A percentile compares a stretch with the other conserved stretches of the same genome.
phyloP scores from a whole-genome alignment of 2,329 filamentous ascomycete species.

The Hirsutella thompsonii region DNA sequence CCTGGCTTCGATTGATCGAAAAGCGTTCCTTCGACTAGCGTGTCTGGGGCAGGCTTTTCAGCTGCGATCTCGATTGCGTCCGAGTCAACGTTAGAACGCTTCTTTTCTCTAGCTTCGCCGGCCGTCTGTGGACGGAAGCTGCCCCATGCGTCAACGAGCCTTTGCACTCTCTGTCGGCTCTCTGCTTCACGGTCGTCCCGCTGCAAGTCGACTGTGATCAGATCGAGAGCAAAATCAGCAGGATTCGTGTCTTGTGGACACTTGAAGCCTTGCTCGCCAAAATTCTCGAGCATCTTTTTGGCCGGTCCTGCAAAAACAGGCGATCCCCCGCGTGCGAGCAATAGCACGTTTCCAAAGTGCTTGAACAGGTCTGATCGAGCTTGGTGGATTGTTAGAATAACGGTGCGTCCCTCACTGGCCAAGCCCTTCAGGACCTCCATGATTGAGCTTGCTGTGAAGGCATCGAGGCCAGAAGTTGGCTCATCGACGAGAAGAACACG shows the following conservation, averaged over 20 bases:
- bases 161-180: constrained; percentile 48
- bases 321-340: constrained; percentile 56
- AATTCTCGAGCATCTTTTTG: constrained; percentile 51
- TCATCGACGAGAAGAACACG: constrained; percentile 63
- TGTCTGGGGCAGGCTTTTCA: neutral
- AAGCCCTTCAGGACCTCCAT: constrained; percentile 60
- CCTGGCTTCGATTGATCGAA: neutral
- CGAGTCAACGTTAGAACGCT: constrained; percentile 9
- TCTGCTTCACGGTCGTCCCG: constrained; percentile 47
- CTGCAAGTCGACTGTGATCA: constrained; percentile 65
- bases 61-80: constrained; percentile 5
- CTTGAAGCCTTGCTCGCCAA: constrained; percentile 43
- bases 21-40: neutral
- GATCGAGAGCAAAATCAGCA: constrained; percentile 64
- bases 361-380: constrained; percentile 60
- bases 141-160: constrained; percentile 47
- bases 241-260: constrained; percentile 63
- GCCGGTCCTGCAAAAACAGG: constrained; percentile 56
- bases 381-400: constrained; percentile 70
- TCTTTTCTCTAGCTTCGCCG: constrained; percentile 5
- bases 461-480: constrained; percentile 63
- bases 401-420: constrained; percentile 58
- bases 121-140: constrained; percentile 4
- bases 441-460: constrained; percentile 66
- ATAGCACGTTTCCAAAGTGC: constrained; percentile 58